Conservation (phyloP, 140 eudicot species). For the Flaveria floridana region DNA sequence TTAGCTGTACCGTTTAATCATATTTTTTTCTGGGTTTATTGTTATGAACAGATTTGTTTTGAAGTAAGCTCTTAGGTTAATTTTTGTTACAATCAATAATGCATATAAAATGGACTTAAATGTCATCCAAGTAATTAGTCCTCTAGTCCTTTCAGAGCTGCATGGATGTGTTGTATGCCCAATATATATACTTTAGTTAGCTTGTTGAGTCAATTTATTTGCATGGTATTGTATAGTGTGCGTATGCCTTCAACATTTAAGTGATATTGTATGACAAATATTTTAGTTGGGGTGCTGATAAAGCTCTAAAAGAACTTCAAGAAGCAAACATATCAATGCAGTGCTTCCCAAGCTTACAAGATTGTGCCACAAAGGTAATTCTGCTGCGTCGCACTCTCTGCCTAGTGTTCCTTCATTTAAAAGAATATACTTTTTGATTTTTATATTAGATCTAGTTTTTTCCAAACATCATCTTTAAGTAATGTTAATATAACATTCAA, state of each 20-base stretch:
- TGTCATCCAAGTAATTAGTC: not conserved
- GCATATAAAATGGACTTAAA: not conserved
- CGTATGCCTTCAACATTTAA: slow-evolving; percentile 15
- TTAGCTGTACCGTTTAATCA: not conserved
- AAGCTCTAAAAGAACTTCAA: slow-evolving; percentile 80
- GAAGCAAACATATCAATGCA: slow-evolving; percentile 79
- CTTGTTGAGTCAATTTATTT: not conserved
- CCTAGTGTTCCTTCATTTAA: not conserved
- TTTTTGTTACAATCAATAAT: slow-evolving; percentile 15
- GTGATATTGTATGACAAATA: slow-evolving; percentile 13
- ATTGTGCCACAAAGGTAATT: slow-evolving; percentile 76
- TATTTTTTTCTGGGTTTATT: not conserved
- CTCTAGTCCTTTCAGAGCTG: not conserved
- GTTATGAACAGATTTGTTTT: not conserved
- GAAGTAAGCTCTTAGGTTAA: not conserved
- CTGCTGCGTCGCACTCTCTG: slow-evolving; percentile 2
- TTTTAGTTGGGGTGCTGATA: slow-evolving; percentile 80
- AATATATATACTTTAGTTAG: slow-evolving; percentile 10
- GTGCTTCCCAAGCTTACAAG: slow-evolving; percentile 70
- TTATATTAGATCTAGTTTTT: slow-evolving; percentile 5
- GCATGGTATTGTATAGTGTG: slow-evolving; percentile 9
- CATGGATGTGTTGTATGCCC: slow-evolving; percentile 17
- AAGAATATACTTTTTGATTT: slow-evolving; percentile 9
- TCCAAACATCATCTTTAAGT: not conserved
- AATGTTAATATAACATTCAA: not conserved